Conservation (phyloP, 2,329 filamentous ascomycete species). For the Chalaropsis thielavioides region DNA sequence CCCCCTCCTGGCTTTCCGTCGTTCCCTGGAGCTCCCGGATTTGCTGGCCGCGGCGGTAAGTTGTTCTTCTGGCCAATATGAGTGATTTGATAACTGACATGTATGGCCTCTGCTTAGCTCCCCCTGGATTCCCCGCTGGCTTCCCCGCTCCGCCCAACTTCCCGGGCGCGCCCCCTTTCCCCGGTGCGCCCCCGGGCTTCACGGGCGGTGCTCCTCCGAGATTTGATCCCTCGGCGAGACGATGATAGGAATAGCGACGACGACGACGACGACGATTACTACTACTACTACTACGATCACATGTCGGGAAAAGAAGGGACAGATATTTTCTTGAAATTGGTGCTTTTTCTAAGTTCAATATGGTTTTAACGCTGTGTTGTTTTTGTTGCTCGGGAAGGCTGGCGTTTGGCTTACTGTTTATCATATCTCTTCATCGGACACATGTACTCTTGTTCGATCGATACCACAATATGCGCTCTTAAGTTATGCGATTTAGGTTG, state of each 20-base stretch:
- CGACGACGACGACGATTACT: background rate
- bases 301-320: constrained; percentile 1
- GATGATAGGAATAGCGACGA: constrained; percentile 26
- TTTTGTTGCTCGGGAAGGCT: constrained; percentile 18
- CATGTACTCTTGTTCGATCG: constrained; percentile 15
- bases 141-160: constrained; percentile 35
- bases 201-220: constrained; percentile 47
- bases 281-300: background rate
- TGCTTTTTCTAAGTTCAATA: constrained; percentile 5
- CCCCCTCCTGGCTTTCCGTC: constrained; percentile 47
- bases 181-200: constrained; percentile 39
- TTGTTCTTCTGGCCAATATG: constrained; percentile 19
- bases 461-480: constrained; percentile 15
- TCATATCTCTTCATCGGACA: constrained; percentile 14
- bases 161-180: constrained; percentile 26
- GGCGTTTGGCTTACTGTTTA: constrained; percentile 19
- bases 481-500: constrained; percentile 5
- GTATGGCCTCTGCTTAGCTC: constrained; percentile 21
- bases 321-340: constrained; percentile 4
- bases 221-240: constrained; percentile 58
- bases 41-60: constrained; percentile 43
- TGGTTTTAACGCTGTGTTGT: constrained; percentile 17
- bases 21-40: constrained; percentile 38
- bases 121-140: constrained; percentile 37
- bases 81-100: background rate